Evolutionary conservation across 441 rosid genomes (phyloP), one percentile per base, ranked within the genome.

Genomic region (California macrophylla): DNA sequence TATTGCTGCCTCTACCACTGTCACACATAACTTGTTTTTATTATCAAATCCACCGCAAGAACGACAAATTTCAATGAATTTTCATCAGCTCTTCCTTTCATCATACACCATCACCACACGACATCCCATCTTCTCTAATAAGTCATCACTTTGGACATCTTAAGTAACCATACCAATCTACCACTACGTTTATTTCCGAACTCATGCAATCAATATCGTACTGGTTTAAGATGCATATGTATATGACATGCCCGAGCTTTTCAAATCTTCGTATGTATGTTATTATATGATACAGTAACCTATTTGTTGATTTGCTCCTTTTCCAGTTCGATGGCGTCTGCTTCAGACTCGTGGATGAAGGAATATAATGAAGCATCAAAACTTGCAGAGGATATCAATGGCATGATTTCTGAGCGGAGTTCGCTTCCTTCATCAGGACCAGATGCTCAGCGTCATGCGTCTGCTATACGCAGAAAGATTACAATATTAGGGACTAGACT

Each of bases 391-490:
- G 98, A 91, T 67, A 88, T 93, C 56, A 83, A 74, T 77, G 91
- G 86, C 68, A 93, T 91, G 98, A 87, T 91, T 73, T 80, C 87
- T 0, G 97, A 89, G 58, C 76, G 90, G 68, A 83, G 56, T 72
- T 76, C 82, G 0, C 67, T 85, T 23, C 80, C 85, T 8, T 50
- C 83, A 8, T 75, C 96, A 0, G 98, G 96, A 18, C 94, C 96
- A 29, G 97, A 89, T 66, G 75, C 89, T 23, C 97, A 91, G 72
- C 97, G 97, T 21, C 94, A 86, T 68, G 85, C 89, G 0, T 91
- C 98, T n/a, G 86, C 91, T 21, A 87, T 86, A 34, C 79, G 96
- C 72, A 85, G 98, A 79, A 93, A 89, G 86, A 91, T 88, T 65
- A 91, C 97, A 1, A 93, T 91, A 52, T 77, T 93, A 36, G 89